Evolutionary conservation across 2,329 filamentous ascomycete species (phyloP).

Genomic region (Akanthomyces muscarius): DNA sequence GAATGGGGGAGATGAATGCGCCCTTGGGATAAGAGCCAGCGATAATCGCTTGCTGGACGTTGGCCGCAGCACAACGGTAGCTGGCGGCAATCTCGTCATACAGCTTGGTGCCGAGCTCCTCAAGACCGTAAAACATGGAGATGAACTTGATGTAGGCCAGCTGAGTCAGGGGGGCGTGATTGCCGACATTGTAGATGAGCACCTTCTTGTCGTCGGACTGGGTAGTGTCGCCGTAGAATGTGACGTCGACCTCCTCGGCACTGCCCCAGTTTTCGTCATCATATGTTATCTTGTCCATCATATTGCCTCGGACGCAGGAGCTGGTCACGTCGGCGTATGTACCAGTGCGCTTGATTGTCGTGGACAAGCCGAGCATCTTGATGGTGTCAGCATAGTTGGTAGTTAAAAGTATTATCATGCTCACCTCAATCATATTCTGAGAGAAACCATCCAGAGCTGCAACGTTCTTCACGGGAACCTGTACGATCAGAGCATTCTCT

Average conservation of each 20-base stretch:
- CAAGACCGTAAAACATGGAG: constrained; percentile 16
- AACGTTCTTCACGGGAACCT: constrained; percentile 16
- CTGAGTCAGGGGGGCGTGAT: constrained; percentile 11
- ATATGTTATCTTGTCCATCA: constrained; percentile 15
- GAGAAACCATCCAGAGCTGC: constrained; percentile 15
- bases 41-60: constrained; percentile 14
- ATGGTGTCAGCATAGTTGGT: background rate
- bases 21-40: background rate
- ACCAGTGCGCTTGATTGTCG: constrained; percentile 10
- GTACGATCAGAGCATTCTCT: constrained; percentile 8
- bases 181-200: constrained; percentile 16
- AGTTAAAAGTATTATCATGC: background rate
- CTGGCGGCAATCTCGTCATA: constrained; percentile 11
- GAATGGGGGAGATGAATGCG: constrained; percentile 10
- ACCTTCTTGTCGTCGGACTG: constrained; percentile 3
- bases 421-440: constrained; percentile 15
- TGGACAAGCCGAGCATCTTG: constrained; percentile 15
- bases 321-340: constrained; percentile 15
- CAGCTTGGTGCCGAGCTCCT: constrained; percentile 8
- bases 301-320: constrained; percentile 17
- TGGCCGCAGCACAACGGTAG: constrained; percentile 14
- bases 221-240: constrained; percentile 12
- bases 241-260: constrained; percentile 14
- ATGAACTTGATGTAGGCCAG: constrained; percentile 18
- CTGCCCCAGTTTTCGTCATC: constrained; percentile 14